Conservation (phyloP, 2,329 filamentous ascomycete genomes). For the Paramyrothecium roridum region DNA sequence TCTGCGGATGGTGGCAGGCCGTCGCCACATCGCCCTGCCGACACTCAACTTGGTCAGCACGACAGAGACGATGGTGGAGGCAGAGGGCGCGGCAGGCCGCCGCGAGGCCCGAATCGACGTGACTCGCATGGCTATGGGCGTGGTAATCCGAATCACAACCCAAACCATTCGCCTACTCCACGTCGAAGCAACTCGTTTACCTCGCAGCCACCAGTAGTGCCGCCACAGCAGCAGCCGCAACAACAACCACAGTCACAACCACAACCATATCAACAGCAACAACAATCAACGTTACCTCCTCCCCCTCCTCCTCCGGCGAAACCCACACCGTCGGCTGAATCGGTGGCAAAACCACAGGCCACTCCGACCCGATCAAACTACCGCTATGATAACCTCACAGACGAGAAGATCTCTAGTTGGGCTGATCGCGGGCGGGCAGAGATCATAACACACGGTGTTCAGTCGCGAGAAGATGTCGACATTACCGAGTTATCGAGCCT, state of each 20-base stretch:
- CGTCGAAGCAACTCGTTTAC: not conserved
- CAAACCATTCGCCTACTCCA: constrained; percentile 1
- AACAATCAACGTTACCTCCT: constrained; percentile 13
- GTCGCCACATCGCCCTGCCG: constrained; percentile 60
- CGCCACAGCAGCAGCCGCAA: constrained; percentile 4
- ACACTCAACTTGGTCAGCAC: constrained; percentile 54
- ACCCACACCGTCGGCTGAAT: constrained; percentile 12
- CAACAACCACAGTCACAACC: not conserved
- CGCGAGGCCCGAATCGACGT: constrained; percentile 47
- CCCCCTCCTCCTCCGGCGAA: constrained; percentile 13
- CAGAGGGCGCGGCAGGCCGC: constrained; percentile 43
- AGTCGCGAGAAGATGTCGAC: constrained; percentile 66
- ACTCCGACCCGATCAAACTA: constrained; percentile 47
- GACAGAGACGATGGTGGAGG: constrained; percentile 51
- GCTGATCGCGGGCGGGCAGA: constrained; percentile 60
- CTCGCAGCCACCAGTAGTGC: constrained; percentile 3
- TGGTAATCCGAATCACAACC: constrained; percentile 16
- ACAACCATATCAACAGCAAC: constrained; percentile 13
- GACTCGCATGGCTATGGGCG: constrained; percentile 41
- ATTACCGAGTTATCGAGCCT: constrained; percentile 65
- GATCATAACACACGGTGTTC: constrained; percentile 61
- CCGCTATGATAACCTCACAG: constrained; percentile 73
- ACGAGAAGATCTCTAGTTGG: constrained; percentile 68
- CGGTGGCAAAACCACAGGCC: constrained; percentile 15
- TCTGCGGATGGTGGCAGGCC: constrained; percentile 50